A percentile compares a stretch with the other conserved stretches of the same genome.
Conservation (phyloP, 768 basidiomycete genomes). For the Astraeus odoratus region DNA sequence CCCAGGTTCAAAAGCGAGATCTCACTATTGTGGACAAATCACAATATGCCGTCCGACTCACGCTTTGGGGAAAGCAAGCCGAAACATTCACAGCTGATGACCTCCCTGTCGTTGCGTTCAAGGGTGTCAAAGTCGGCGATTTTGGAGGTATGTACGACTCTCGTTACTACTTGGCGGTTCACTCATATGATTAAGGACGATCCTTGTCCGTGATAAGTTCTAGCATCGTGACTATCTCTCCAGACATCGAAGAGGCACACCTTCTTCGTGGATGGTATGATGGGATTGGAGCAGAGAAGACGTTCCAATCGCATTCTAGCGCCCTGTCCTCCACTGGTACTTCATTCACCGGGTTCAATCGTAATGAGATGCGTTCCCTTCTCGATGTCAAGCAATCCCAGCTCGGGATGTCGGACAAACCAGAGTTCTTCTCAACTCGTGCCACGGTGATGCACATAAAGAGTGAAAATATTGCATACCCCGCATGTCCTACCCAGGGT, state of each 20-base stretch:
- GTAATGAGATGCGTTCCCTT: slow-evolving; percentile 65
- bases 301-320: slow-evolving; percentile 69
- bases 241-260: slow-evolving; percentile 89
- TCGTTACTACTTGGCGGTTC: slow-evolving; percentile 2
- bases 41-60: slow-evolving; percentile 70
- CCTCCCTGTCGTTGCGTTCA: slow-evolving; percentile 82
- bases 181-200: slow-evolving; percentile 44
- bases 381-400: slow-evolving; percentile 73
- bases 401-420: slow-evolving; percentile 68
- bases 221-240: slow-evolving; percentile 78
- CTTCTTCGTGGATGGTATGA: slow-evolving; percentile 90
- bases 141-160: slow-evolving; percentile 56
- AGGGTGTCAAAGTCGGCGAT: slow-evolving; percentile 89
- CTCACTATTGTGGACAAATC: slow-evolving; percentile 83
- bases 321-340: slow-evolving; percentile 30
- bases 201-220: slow-evolving; percentile 78
- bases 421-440: slow-evolving; percentile 72
- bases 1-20: slow-evolving; percentile 82
- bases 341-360: slow-evolving; percentile 48
- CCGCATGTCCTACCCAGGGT: slow-evolving; percentile 72
- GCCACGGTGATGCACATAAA: slow-evolving; percentile 89
- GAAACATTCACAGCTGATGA: slow-evolving; percentile 62
- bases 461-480: slow-evolving; percentile 74
- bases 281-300: slow-evolving; percentile 48
- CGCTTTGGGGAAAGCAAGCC: slow-evolving; percentile 94